phyloP scores from a whole-genome alignment of 805 yeast species.

The Blastobotrys mokoenaii region DNA sequence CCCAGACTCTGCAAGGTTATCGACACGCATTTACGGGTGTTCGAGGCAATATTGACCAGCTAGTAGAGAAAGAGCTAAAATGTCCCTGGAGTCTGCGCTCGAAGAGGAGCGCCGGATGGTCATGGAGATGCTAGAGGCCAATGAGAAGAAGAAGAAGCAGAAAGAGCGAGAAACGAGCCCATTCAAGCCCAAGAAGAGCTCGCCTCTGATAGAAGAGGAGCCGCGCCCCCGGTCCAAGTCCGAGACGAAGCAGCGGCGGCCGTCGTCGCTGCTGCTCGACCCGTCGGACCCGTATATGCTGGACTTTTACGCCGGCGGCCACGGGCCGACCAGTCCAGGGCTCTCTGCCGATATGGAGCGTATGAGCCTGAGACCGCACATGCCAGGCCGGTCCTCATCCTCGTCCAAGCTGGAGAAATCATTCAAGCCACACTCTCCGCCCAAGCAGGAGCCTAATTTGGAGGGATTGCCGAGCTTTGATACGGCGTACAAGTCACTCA shows the following conservation, averaged over 20 bases:
- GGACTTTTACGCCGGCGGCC: not conserved
- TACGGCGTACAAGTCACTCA: slow-evolving; percentile 5
- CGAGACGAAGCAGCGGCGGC: not conserved
- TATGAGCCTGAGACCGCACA: not conserved
- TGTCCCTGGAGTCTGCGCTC: slow-evolving; percentile 21
- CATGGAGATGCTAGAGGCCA: slow-evolving; percentile 11
- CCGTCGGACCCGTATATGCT: not conserved
- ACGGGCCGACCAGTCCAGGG: not conserved
- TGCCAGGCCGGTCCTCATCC: not conserved
- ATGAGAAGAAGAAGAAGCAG: slow-evolving; percentile 2
- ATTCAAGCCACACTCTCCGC: not conserved
- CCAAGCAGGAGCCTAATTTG: not conserved
- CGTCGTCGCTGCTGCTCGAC: slow-evolving; percentile 3
- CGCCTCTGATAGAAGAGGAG: no score
- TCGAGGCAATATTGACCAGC: no score
- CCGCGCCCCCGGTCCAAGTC: not conserved
- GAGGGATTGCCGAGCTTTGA: slow-evolving; percentile 2
- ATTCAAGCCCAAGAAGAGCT: not conserved
- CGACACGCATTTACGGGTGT: no score
- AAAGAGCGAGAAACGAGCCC: not conserved
- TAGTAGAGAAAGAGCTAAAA: not conserved
- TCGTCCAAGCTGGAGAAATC: not conserved
- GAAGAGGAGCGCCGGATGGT: slow-evolving; percentile 21
- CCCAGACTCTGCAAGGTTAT: no score
- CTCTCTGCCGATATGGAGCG: not conserved